Conservation (phyloP, 2,329 filamentous ascomycete species). For the Hymenoscyphus salicellus region DNA sequence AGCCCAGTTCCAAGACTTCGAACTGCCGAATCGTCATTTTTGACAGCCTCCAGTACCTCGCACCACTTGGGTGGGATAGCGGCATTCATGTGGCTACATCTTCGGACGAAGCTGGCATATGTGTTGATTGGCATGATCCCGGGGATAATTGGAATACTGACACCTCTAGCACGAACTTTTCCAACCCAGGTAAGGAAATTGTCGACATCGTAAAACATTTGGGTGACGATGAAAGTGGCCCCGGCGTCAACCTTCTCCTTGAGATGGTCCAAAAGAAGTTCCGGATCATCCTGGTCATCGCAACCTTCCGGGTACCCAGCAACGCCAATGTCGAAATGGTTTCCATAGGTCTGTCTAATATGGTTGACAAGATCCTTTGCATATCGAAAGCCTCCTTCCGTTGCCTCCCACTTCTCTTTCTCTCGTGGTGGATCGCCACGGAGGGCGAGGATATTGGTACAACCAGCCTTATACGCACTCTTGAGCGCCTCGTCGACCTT, state of each 20-base stretch:
- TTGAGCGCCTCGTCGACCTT: slow-evolving; percentile 87
- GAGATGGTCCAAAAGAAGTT: slow-evolving; percentile 81
- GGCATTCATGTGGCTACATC: slow-evolving; percentile 88
- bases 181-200: slow-evolving; percentile 89
- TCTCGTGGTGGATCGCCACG: slow-evolving; percentile 92
- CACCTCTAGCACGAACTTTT: slow-evolving; percentile 80
- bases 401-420: slow-evolving; percentile 87
- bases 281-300: slow-evolving; percentile 87
- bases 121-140: slow-evolving; percentile 95
- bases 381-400: slow-evolving; percentile 84
- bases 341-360: slow-evolving; percentile 73
- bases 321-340: slow-evolving; percentile 96
- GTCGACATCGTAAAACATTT: slow-evolving; percentile 99
- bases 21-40: slow-evolving; percentile 93
- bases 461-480: slow-evolving; percentile 88
- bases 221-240: slow-evolving; percentile 89
- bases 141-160: slow-evolving; percentile 77
- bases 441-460: slow-evolving; percentile 93
- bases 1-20: slow-evolving; percentile 84
- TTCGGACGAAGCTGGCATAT: slow-evolving; percentile 85
- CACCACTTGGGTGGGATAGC: slow-evolving; percentile 79
- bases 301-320: slow-evolving; percentile 95
- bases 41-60: slow-evolving; percentile 80
- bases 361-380: slow-evolving; percentile 80
- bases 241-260: slow-evolving; percentile 97